Evolutionary conservation across 106 monocot genomes (phyloP), one percentile per base, ranked within the genome.

Genomic region (Acanthochlamys bracteata): DNA sequence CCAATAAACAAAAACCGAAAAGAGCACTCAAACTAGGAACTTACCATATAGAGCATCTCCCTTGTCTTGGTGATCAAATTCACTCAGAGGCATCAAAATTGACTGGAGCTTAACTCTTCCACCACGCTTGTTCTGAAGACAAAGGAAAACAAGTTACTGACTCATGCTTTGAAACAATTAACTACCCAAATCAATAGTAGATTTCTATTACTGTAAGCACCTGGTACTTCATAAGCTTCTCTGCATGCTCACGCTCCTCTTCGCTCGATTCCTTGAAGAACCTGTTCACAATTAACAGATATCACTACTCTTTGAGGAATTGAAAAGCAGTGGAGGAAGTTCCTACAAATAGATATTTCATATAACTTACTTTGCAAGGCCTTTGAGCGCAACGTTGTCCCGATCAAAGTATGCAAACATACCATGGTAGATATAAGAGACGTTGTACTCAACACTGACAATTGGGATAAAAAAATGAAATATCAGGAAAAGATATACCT

Each of bases 321-420:
- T 33, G 14, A n/a, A 8, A 26, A 59, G 55, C 25, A 20, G 25
- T 20, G 56, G 17, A 33, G 33, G 6, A 33, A 33, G 33, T 33
- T 33, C 33, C 6, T n/a, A n/a, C n/a, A 33, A 6, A 33, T 33
- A 33, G 33, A 33, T 33, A 33, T 33, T 22, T 55, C 20, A 1
- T 1, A 3, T 10, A 2, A 61, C 78, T 89, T 79, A 93, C 93
- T 83, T 86, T 66, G 93, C 93, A 10, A 93, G 42, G 45, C 93
- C 93, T 46, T 56, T 85, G 1, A 89, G 76, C 0, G 86, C 85
- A 15, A 93, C 89, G 67, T 93, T 81, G 57, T 93, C 93, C 13
- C 89, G 69, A 42, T 93, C 86, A 25, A 93, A 93, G 80, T 93
- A 93, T 7, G 93, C 85, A 39, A 78, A 93, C 72, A 93, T 57